Percentiles rank a stretch among this genome's conserved stretches.
Conservation (phyloP, 1,284 basidiomycete species). For the Lignosus rhinocerotis region DNA sequence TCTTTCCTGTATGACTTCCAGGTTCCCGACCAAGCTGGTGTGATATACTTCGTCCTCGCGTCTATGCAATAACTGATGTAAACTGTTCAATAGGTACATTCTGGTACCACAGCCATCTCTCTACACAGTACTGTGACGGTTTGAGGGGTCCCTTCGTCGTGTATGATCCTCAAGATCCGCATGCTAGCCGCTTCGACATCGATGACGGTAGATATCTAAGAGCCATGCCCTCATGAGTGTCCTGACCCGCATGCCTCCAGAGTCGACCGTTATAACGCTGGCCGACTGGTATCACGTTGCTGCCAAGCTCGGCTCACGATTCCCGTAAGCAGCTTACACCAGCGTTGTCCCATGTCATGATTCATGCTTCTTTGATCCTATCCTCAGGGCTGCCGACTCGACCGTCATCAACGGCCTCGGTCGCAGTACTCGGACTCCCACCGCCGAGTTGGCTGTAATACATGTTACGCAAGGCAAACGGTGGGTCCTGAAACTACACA, state of each 20-base stretch:
- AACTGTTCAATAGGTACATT: conserved; percentile 17
- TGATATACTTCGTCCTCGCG: conserved; percentile 10
- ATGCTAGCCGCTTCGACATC: conserved; percentile 39
- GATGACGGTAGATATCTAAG: conserved; percentile 39
- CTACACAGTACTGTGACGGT: conserved; percentile 34
- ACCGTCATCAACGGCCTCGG: conserved; percentile 56
- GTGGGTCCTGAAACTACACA: conserved; percentile 19
- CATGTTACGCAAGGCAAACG: conserved; percentile 37
- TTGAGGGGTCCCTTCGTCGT: conserved; percentile 39
- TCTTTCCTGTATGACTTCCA: conserved; percentile 45
- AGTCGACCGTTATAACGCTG: conserved; percentile 29
- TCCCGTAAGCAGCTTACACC: conserved; percentile 17
- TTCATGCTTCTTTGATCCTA: not conserved
- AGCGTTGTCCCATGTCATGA: not conserved
- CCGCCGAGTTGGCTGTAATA: conserved; percentile 34
- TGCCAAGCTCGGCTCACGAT: conserved; percentile 19
- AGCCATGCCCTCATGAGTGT: no score
- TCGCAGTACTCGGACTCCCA: conserved; percentile 27
- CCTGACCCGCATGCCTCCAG: conserved; percentile 6
- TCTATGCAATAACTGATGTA: not conserved
- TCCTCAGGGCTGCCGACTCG: conserved; percentile 23
- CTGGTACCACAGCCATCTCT: conserved; percentile 28
- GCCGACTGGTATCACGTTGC: conserved; percentile 30
- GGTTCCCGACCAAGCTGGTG: conserved; percentile 33
- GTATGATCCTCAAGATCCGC: conserved; percentile 44